Evolutionary conservation across 192 early-diverging fungal genomes (phyloP), one percentile per base, ranked within the genome.

Genomic region (Coemansia biformis): DNA sequence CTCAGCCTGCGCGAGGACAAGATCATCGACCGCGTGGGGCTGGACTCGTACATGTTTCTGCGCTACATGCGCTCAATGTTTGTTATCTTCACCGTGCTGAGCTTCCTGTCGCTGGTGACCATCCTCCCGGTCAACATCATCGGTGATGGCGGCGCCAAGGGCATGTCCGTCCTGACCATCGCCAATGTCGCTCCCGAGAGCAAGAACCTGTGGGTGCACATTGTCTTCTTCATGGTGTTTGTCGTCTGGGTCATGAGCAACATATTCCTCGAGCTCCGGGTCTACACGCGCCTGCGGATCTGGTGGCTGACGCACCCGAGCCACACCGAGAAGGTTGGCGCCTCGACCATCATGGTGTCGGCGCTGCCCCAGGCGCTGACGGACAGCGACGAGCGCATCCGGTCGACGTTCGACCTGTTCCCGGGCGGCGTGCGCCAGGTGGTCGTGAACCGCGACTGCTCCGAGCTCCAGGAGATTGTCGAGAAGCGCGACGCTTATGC

Each of bases 11-110:
- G 54, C 18, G 82, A 87, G 40, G 76, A 75, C 9, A 62, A 75
- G 6, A 59, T 87, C 8, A 78, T 86, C 22, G 46, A 54, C 10
- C 77, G 72, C 2, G 78, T 80, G 11, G 85, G 87, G 0, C 74
- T 88, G 16, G 90, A 92, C 59, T 77, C 85, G 9, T 95, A 83
- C 64, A 86, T 90, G 78, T 81, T 86, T 41, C 44, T 95, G 36
- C 80, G 81, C 38, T 86, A 85, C 57, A 79, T 88, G 41, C 78
- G 83, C 23, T 75, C 84, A 42, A 78, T 81, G 44, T 79, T 85
- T 40, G 59, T 81, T 3, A 61, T 89, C 8, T 95, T 95, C 62
- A 41, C 52, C n/a, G 54, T 76, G 12, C 78, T 85, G 57, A 68
- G 77, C 1, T 16, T 88, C 1, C 45, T 90, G 13, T 81, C 79